These are phyloP conservation scores for Penicillium soppii DNA, from an alignment of 495 filamentous ascomycete species.

Conservation along the genomic window DNA sequence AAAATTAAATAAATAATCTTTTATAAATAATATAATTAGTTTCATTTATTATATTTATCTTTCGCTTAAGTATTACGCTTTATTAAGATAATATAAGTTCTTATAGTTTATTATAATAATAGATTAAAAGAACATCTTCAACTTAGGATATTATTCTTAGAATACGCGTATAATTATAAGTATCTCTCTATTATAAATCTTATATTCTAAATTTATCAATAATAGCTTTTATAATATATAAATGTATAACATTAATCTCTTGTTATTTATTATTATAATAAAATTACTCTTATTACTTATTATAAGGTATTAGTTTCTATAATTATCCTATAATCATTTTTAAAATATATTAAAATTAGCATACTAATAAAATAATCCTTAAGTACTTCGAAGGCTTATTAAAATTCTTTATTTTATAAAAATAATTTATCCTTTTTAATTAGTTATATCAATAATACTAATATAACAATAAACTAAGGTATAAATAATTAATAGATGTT, in stretches of 20 bases:
- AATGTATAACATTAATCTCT: conserved; percentile 3
- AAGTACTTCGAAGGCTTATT: conserved; percentile 11
- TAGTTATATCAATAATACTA: conserved; percentile 6
- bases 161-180: too few species aligned
- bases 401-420: conserved; percentile 12
- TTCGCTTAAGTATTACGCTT: background rate
- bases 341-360: conserved; percentile 4
- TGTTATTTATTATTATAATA: conserved; percentile 1
- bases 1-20: too few species aligned
- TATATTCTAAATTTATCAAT: conserved; percentile 10
- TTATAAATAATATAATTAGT: too few species aligned
- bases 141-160: conserved; percentile 3
- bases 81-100: background rate
- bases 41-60: background rate
- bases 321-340: background rate
- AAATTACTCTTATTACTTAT: background rate
- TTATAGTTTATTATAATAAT: conserved; percentile 5
- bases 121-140: conserved; percentile 6
- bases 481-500: conserved; percentile 5
- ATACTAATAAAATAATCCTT: conserved; percentile 5
- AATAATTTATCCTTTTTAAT: conserved; percentile 6
- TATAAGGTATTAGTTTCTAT: conserved; percentile 10
- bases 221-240: conserved; percentile 12
- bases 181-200: conserved; percentile 7
- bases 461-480: background rate